Base-by-base conservation (phyloP, 345 rosid genomes). In the Lenwebbia sp. region DNA sequence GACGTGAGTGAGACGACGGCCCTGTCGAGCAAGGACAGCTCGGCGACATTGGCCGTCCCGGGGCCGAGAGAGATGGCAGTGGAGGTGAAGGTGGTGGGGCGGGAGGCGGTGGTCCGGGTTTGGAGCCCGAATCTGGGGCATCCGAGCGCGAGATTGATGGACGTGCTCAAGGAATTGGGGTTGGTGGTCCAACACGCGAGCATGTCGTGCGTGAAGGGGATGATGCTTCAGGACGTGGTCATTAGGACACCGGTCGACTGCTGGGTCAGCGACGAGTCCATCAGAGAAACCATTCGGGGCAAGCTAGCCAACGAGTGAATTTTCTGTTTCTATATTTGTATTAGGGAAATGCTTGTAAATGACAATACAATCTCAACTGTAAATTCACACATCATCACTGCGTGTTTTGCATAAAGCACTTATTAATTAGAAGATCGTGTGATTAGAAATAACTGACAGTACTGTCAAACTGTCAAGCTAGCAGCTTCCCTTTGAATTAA, bases 161-260 rank as follows among this genome's bases (percentile, higher is more conserved):
- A 9, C 47, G 78, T 33, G 78, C 78, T 70, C 22, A 70, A 33
- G 85, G 62, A 83, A 28, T 54, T 92, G 17, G 87, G 90, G 83
- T 87, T 93, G 55, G 85, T 78, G 8, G 86, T 93, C 22, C 89
- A 88, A 76, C 94, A 92, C 58, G 93, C 90, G 1, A 92, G 93
- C 84, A 47, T 91, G 13, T 88, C 94, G 3, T 85, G 86, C 56
- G 88, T 92, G 22, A 70, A 88, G 86, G 76, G 90, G 5, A 14
- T 89, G 83, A 54, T 91, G 90, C 87, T 92, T 62, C 92, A 89
- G 53, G 92, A 91, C 88, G 88, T 88, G 53, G 94, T 91, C 10
- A 90, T 92, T 10, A 83, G 60, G 40, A 50, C 90, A 86, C 92
- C 90, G 44, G 85, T 84, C 4, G 92, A 90, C 44, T 62, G 81